Percentiles rank a stretch among this genome's conserved stretches.
Evolutionary conservation across 768 basidiomycete genomes (phyloP).

Genomic region (Trametopsis cervina): DNA sequence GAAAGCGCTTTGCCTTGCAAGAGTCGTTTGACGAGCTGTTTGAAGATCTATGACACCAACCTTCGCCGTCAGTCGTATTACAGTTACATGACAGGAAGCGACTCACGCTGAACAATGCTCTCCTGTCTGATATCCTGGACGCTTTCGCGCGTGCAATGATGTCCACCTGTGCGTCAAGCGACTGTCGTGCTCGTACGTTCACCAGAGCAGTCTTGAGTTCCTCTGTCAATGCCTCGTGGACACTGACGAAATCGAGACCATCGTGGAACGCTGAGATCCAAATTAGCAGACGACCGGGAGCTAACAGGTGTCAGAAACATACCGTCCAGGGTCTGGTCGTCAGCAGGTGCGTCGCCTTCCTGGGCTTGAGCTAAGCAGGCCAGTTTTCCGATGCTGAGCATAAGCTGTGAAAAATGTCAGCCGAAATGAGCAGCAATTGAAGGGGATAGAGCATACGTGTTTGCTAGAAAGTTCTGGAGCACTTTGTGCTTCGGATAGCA

Average conservation of each 20-base stretch:
- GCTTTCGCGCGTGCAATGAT: slow-evolving; percentile 52
- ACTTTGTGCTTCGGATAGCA: slow-evolving; percentile 53
- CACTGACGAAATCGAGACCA: slow-evolving; percentile 78
- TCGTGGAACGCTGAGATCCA: slow-evolving; percentile 66
- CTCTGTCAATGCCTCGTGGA: slow-evolving; percentile 64
- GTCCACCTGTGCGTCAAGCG: slow-evolving; percentile 64
- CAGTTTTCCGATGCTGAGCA: slow-evolving; percentile 89
- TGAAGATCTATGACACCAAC: slow-evolving; percentile 51
- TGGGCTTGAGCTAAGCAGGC: slow-evolving; percentile 59
- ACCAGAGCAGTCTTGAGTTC: slow-evolving; percentile 49
- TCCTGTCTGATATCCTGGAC: slow-evolving; percentile 33
- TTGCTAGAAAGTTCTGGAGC: slow-evolving; percentile 59
- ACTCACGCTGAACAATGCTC: slow-evolving; percentile 46
- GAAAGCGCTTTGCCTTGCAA: slow-evolving; percentile 69
- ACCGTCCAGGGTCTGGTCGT: slow-evolving; percentile 56
- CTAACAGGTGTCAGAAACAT: not conserved
- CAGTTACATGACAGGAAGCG: not conserved
- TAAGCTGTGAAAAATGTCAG: slow-evolving; percentile 44
- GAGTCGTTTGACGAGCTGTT: slow-evolving; percentile 56
- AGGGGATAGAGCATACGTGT: slow-evolving; percentile 55
- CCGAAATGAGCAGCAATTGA: slow-evolving; percentile 6
- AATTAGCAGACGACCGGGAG: not conserved
- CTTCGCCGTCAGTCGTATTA: not conserved
- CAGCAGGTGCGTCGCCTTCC: slow-evolving; percentile 36
- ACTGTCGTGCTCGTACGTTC: slow-evolving; percentile 48